Evolutionary conservation across 495 filamentous ascomycete genomes (phyloP).

Genomic region (Cryomyces minteri): DNA sequence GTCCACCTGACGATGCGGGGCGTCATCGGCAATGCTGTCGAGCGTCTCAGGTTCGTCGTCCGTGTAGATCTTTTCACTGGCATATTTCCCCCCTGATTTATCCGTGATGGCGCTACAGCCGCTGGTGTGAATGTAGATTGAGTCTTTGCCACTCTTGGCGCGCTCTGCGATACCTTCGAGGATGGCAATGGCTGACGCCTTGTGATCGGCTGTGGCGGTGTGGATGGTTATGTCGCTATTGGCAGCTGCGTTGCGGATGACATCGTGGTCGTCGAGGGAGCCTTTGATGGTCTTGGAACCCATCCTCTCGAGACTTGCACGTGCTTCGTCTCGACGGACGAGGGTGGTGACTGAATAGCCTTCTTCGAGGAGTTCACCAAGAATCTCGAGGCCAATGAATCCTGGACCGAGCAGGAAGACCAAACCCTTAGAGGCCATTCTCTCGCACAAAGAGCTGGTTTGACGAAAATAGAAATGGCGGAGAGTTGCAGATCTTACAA

Average conservation of each 20-base stretch:
- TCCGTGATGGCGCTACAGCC: conserved; percentile 3
- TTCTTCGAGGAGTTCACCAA: conserved; percentile 19
- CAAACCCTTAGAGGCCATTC: no score
- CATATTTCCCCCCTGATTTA: neutral
- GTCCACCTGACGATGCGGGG: conserved; percentile 24
- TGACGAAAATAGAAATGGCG: no score
- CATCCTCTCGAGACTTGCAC: conserved; percentile 7
- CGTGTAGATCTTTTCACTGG: conserved; percentile 5
- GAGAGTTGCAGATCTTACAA: no score
- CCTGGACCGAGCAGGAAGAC: conserved; percentile 24
- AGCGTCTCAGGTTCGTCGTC: conserved; percentile 17
- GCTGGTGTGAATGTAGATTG: conserved; percentile 5
- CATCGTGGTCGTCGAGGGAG: conserved; percentile 10
- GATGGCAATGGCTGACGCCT: conserved; percentile 1
- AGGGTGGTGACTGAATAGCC: conserved; percentile 18
- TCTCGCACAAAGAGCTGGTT: no score
- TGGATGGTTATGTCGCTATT: conserved; percentile 21
- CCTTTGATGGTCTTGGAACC: conserved; percentile 14
- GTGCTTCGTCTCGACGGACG: conserved; percentile 15
- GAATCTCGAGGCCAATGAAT: conserved; percentile 22
- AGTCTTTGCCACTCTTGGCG: neutral
- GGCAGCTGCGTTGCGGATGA: conserved; percentile 16
- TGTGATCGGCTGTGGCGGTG: conserved; percentile 14
- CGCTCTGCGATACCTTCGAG: neutral
- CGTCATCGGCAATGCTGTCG: conserved; percentile 18